Conservation (phyloP, 2,329 filamentous ascomycete species). For the Rutstroemia sydowiana region DNA sequence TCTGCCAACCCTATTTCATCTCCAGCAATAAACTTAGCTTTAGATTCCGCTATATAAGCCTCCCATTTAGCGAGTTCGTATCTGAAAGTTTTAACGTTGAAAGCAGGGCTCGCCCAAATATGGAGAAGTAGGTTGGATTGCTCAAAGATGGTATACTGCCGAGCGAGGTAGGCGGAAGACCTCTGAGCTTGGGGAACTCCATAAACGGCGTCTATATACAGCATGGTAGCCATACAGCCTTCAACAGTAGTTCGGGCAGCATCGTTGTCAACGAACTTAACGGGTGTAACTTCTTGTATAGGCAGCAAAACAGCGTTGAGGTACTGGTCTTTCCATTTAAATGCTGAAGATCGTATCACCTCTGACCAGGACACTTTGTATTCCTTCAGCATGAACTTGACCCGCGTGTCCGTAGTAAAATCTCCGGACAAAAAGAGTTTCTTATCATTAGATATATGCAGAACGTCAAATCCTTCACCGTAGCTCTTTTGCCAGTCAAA, state of each 20-base stretch:
- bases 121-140: constrained; percentile 18
- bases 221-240: constrained; percentile 46
- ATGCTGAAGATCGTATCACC: constrained; percentile 22
- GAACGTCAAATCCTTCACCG: constrained; percentile 74
- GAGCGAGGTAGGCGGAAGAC: constrained; percentile 21
- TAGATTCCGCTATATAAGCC: constrained; percentile 11
- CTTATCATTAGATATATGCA: constrained; percentile 46
- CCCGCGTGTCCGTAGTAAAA: constrained; percentile 39
- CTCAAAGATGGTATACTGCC: constrained; percentile 23
- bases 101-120: constrained; percentile 20
- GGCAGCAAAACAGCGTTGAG: constrained; percentile 13
- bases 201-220: constrained; percentile 53
- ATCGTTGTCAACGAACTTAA: constrained; percentile 52
- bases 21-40: constrained; percentile 39
- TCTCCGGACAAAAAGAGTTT: constrained; percentile 44
- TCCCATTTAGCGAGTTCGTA: constrained; percentile 27
- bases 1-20: constrained; percentile 39
- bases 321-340: constrained; percentile 25
- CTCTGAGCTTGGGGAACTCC: constrained; percentile 20
- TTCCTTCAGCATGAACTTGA: constrained; percentile 45
- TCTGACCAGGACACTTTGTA: constrained; percentile 36
- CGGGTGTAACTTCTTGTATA: constrained; percentile 23
- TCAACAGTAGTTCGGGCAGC: constrained; percentile 38
- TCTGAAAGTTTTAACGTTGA: constrained; percentile 18
- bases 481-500: constrained; percentile 74